Base-by-base conservation (phyloP, 2,329 filamentous ascomycete species). In the Sporothrix curviconia region DNA sequence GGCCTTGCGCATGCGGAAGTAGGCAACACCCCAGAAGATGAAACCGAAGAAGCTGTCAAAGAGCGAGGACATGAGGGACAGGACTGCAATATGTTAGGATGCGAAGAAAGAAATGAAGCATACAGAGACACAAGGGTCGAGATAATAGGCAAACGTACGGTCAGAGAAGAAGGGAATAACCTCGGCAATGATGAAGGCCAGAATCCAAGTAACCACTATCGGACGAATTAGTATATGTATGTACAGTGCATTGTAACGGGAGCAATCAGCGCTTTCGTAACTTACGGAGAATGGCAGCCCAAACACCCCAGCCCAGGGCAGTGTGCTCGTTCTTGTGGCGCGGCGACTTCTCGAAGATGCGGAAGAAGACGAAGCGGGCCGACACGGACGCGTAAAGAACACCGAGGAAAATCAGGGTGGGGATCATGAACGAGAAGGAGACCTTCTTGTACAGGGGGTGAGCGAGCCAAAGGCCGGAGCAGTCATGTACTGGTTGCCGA, bases 41-140 rank as follows among this genome's bases (percentile, higher is more conserved):
- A 96, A 96, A 24, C 92, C 92, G 66, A 92, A 92, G 78, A 91
- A 92, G 55, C 88, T 92, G 72, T 96, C 90, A 68, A 96, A 96
- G 1, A 96, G 80, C 4, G 90, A 90, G n/a, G 85, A 88, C 86
- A 91, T 89, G 60, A 90, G 76, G 4, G 84, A 85, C n/a, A 84
- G 71, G 2, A 85, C 78, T 81, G 39, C 11, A 5, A 30, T 2
- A 8, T 9, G 24, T 54, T 49, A 54, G 42, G 24, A 8, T 22
- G 22, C 5, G 22, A n/a, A n/a, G n/a, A n/a, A n/a, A 28, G 6
- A 28, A 19, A 14, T 19, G 1, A 22, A n/a, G 36, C 81, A 71
- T n/a, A 24, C 17, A n/a, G 7, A n/a, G 7, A 7, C 30, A n/a
- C 22, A 40, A 17, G 25, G 19, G 2, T 6, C 15, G 28, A 80